Percentiles rank a stretch among this genome's conserved stretches.
Evolutionary conservation across 2,329 filamentous ascomycete species (phyloP).

Genomic region (Ophiostoma australiae): DNA sequence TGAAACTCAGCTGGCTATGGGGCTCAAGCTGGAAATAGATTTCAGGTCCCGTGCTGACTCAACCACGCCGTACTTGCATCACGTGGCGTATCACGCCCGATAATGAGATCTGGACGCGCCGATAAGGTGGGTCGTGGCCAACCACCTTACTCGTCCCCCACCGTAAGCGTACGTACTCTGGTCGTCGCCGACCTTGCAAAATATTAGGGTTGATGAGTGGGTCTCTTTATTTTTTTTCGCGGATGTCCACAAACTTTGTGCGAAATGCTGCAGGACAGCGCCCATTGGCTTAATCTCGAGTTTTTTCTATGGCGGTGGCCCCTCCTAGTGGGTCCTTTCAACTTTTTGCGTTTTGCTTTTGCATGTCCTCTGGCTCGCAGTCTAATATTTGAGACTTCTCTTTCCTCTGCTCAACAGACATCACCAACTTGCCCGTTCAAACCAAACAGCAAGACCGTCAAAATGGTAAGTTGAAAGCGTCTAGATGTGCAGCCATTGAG

Average conservation of each 20-base stretch:
- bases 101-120: not conserved
- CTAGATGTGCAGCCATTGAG: not conserved
- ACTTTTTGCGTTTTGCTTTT: conserved; percentile 30
- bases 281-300: conserved; percentile 27
- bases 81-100: conserved; percentile 16
- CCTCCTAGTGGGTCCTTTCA: conserved; percentile 10
- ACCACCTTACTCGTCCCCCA: conserved; percentile 20
- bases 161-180: not conserved
- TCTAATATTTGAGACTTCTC: conserved; percentile 29
- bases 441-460: conserved; percentile 51
- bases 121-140: conserved; percentile 16
- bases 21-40: not conserved
- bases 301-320: conserved; percentile 19
- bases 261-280: conserved; percentile 24
- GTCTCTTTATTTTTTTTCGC: conserved; percentile 28
- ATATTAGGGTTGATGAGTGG: conserved; percentile 37
- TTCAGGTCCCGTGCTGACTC: not conserved
- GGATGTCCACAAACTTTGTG: conserved; percentile 37
- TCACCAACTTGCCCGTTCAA: conserved; percentile 31
- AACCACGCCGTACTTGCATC: not conserved
- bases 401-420: conserved; percentile 34
- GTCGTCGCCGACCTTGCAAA: conserved; percentile 35
- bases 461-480: conserved; percentile 59
- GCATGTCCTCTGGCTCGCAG: conserved; percentile 13
- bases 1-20: not conserved